Conservation (phyloP, 2,329 filamentous ascomycete genomes). For the Periconia digitata region DNA sequence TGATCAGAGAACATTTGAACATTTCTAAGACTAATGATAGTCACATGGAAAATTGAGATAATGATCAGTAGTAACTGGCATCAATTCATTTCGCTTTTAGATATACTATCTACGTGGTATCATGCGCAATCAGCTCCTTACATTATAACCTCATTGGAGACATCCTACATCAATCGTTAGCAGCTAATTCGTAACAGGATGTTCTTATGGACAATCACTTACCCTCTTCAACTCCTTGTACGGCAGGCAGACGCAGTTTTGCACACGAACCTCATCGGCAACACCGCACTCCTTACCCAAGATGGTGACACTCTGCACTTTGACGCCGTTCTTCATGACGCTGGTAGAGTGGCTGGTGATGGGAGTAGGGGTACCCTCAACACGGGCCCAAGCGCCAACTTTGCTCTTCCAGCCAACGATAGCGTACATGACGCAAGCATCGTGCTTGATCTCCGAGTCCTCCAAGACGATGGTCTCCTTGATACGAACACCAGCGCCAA, state of each 20-base stretch:
- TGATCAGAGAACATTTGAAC: too few relatives aligned
- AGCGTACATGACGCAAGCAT: constrained; percentile 90
- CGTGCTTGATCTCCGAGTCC: constrained; percentile 93
- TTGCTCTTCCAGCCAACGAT: constrained; percentile 98
- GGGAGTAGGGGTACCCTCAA: constrained; percentile 90
- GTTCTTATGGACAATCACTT: constrained; percentile 44
- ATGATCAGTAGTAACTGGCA: too few relatives aligned
- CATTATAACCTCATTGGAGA: constrained; percentile 88
- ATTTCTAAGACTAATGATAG: too few relatives aligned
- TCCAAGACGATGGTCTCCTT: constrained; percentile 97
- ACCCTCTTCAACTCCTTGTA: constrained; percentile 98
- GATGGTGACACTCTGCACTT: constrained; percentile 98
- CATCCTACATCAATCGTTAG: constrained; percentile 62
- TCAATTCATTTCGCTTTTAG: background rate
- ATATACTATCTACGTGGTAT: constrained; percentile 13
- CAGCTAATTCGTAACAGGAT: background rate
- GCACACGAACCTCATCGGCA: constrained; percentile 89
- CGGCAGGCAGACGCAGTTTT: constrained; percentile 96
- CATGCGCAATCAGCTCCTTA: constrained; percentile 48
- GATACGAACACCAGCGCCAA: constrained; percentile 85
- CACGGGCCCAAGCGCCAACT: constrained; percentile 95
- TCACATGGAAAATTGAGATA: too few relatives aligned
- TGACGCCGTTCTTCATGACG: constrained; percentile 96
- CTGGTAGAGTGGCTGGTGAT: constrained; percentile 87
- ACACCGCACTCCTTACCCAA: constrained; percentile 94